phyloP scores from a whole-genome alignment of 257 asterid species.

The Echium plantagineum region DNA sequence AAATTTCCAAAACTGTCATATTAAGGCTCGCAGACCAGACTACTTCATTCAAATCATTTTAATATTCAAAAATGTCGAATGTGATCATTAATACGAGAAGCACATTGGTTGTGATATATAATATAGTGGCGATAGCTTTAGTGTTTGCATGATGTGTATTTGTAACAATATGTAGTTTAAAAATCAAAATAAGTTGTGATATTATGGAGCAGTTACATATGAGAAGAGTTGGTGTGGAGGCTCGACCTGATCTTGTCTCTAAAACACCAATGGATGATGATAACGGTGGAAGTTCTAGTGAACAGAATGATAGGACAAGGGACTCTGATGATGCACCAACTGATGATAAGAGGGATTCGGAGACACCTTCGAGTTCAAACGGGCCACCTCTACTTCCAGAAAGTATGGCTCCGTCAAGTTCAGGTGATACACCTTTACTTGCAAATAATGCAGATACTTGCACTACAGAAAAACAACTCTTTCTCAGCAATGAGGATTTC shows the following conservation, averaged over 20 bases:
- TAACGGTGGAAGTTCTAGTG: slow-evolving; percentile 53
- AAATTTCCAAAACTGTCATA: too few species aligned
- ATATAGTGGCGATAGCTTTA: too few species aligned
- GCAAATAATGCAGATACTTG: slow-evolving; percentile 40
- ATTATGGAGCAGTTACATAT: slow-evolving; percentile 58
- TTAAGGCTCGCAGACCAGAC: neutral
- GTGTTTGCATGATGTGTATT: neutral
- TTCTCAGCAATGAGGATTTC: slow-evolving; percentile 19
- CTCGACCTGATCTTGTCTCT: slow-evolving; percentile 44
- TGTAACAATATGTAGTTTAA: neutral
- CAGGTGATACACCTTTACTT: slow-evolving; percentile 36
- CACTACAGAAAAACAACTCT: slow-evolving; percentile 26
- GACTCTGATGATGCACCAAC: slow-evolving; percentile 31
- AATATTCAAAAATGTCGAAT: too few species aligned
- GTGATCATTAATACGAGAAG: neutral
- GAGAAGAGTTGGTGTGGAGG: slow-evolving; percentile 79
- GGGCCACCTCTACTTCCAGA: slow-evolving; percentile 46
- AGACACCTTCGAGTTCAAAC: slow-evolving; percentile 22
- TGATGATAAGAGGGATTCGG: slow-evolving; percentile 27
- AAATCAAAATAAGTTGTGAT: slow-evolving; percentile 5
- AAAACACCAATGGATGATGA: slow-evolving; percentile 34
- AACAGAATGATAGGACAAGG: slow-evolving; percentile 33
- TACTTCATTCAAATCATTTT: neutral
- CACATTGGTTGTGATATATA: neutral
- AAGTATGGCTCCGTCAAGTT: slow-evolving; percentile 20